Base-by-base conservation (phyloP, 345 rosid species). In the Orychophragmus violaceus region DNA sequence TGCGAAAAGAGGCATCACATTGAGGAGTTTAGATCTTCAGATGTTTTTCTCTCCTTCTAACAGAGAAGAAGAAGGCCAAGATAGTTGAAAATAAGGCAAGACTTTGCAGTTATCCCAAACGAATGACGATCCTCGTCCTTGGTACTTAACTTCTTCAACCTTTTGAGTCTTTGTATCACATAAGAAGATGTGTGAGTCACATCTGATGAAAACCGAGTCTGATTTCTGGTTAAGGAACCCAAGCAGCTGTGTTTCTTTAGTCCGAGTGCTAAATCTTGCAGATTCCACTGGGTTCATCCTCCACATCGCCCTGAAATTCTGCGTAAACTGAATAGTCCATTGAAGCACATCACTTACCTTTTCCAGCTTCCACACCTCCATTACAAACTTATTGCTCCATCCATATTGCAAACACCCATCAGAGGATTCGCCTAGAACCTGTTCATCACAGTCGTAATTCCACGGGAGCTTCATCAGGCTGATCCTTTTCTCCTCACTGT, bases 311-410 rank as follows among this genome's bases (percentile, higher is more conserved):
- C 76, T 82, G 77, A 84, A 86, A 51, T 46, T 82, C 74, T 81
- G 19, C 65, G 62, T 79, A 62, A 60, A 69, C 35, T 71, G 79
- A 76, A 76, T 24, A 29, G 28, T 79, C 88, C 91, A 86, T 5
- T 46, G 5, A 50, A 21, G 18, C 45, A 28, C 59, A 7, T 57
- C 10, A 46, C 57, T 80, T 14, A 53, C 59, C 42, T 72, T 77
- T 33, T 72, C 69, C 42, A 84, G 85, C 69, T 80, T 80, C 87
- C 87, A 86, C 68, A 86, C 77, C 78, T 84, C 79, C 79, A 81
- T 46, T 8, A 76, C 77, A 0, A 78, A 56, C 52, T 71, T 78
- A 46, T 64, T 71, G 70, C 87, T 86, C 81, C 83, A 68, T 44
- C 91, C 88, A 21, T 81, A 86, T 32, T 76, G 87, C 73, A 86